Percentiles rank a stretch among this genome's conserved stretches.
Conservation (phyloP, 2,329 filamentous ascomycete genomes). For the Botrytis hyacinthi region DNA sequence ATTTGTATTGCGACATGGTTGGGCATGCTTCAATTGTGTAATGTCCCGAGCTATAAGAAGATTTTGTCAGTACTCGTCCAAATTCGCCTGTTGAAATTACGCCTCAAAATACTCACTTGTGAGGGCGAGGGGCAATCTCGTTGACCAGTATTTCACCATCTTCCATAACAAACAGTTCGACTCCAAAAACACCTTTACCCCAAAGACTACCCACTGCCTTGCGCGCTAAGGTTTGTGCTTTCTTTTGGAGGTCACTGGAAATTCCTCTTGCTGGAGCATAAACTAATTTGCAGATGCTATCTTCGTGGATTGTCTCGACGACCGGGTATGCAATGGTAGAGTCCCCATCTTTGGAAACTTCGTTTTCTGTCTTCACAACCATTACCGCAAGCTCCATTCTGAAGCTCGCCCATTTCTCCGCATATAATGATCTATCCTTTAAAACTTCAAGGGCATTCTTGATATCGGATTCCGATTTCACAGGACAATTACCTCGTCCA, state of each 20-base stretch:
- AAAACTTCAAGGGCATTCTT: constrained; percentile 68
- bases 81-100: background rate
- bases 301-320: constrained; percentile 92
- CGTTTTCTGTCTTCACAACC: constrained; percentile 84
- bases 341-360: constrained; percentile 44
- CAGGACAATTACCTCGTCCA: constrained; percentile 72
- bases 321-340: constrained; percentile 73
- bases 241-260: constrained; percentile 54
- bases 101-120: constrained; percentile 22
- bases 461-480: constrained; percentile 58
- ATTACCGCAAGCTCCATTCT: constrained; percentile 87
- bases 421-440: constrained; percentile 59
- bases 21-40: constrained; percentile 91
- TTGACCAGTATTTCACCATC: constrained; percentile 70
- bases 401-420: constrained; percentile 83
- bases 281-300: constrained; percentile 91
- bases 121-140: constrained; percentile 36
- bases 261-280: constrained; percentile 80
- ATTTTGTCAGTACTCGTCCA: constrained; percentile 55
- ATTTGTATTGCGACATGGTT: constrained; percentile 85
- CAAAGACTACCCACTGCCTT: constrained; percentile 76
- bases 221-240: constrained; percentile 73
- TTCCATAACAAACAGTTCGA: constrained; percentile 87
- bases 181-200: constrained; percentile 91
- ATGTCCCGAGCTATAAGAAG: constrained; percentile 65